phyloP scores from a whole-genome alignment of 2,329 filamentous ascomycete genomes.

The Coniochaeta pulveracea region DNA sequence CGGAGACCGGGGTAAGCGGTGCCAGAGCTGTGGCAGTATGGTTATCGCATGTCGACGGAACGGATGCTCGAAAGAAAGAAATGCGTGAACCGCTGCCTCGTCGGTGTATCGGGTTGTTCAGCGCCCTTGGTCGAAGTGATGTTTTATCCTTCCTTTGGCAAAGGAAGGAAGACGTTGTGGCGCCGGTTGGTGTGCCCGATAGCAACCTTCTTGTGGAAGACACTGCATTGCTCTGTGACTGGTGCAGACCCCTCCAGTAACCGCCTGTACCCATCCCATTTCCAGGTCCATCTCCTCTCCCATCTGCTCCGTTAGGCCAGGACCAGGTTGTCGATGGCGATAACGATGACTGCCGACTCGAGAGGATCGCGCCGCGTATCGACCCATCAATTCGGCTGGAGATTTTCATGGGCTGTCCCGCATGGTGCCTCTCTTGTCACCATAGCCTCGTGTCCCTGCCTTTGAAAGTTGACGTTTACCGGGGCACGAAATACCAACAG shows the following conservation, averaged over 20 bases:
- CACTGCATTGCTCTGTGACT: conserved; percentile 1
- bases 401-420: conserved; percentile 48
- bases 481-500: background rate
- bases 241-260: background rate
- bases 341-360: conserved; percentile 28
- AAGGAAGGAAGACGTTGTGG: conserved; percentile 2
- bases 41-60: conserved; percentile 7
- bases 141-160: conserved; percentile 4
- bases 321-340: conserved; percentile 10
- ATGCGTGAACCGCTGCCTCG: conserved; percentile 5
- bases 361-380: conserved; percentile 44
- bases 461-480: background rate
- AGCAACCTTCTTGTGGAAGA: background rate
- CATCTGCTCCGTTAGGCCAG: background rate
- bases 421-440: conserved; percentile 27
- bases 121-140: conserved; percentile 4
- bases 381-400: conserved; percentile 47
- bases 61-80: conserved; percentile 10
- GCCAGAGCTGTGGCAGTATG: conserved; percentile 9
- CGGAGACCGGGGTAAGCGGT: conserved; percentile 1
- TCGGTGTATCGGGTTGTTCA: conserved; percentile 7
- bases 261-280: background rate
- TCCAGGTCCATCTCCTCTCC: conserved; percentile 1
- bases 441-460: conserved; percentile 12
- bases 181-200: conserved; percentile 1